phyloP scores from a whole-genome alignment of 257 asterid genomes.

The Solanum arcanum region DNA sequence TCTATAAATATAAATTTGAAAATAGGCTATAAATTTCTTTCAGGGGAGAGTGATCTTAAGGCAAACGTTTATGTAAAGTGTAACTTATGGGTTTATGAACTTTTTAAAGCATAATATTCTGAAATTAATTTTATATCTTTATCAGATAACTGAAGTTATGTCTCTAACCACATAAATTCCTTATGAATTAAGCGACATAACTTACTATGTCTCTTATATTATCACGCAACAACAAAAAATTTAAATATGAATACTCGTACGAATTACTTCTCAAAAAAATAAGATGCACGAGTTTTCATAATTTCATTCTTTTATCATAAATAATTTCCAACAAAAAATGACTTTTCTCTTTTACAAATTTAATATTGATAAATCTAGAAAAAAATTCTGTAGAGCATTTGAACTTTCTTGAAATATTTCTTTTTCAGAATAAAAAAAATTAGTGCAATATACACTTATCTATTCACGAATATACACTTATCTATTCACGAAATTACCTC shows the following conservation, averaged over 20 bases:
- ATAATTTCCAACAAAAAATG: neutral
- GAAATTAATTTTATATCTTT: neutral
- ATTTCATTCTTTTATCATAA: neutral
- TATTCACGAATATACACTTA: neutral
- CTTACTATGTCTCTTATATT: neutral
- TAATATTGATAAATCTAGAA: neutral
- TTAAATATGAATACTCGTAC: neutral
- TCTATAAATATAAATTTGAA: neutral
- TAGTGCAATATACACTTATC: neutral
- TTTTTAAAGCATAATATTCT: too few relatives aligned
- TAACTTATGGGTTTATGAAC: neutral
- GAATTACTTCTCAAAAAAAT: neutral
- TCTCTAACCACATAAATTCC: neutral
- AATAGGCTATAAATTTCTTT: too few relatives aligned
- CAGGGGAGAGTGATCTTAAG: neutral
- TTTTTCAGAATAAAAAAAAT: neutral
- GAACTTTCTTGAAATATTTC: neutral
- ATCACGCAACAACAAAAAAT: neutral
- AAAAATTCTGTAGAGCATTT: neutral
- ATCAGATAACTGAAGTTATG: neutral
- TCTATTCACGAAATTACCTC: neutral
- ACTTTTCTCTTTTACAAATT: neutral
- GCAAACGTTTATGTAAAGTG: too few relatives aligned
- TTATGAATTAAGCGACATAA: neutral
- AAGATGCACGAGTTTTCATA: neutral